Conservation (phyloP, 225 moss, liverwort and hornwort genomes). For the Pleurozium schreberi region DNA sequence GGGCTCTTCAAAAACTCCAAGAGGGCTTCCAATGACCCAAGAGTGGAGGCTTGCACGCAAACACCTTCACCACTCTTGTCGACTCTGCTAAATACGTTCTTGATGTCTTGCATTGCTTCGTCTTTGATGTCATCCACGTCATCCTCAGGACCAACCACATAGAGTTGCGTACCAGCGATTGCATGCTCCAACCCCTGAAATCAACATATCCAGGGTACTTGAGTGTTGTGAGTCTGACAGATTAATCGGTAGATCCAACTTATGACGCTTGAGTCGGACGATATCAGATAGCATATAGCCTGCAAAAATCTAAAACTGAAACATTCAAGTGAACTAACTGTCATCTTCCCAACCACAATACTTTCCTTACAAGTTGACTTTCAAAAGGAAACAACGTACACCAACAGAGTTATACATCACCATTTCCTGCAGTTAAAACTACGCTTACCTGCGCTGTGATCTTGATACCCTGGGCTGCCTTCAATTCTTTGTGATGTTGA, state of each 20-base stretch:
- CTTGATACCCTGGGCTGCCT: slow-evolving; percentile 98
- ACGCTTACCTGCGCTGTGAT: slow-evolving; percentile 75
- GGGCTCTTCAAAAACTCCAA: slow-evolving; percentile 96
- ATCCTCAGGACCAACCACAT: slow-evolving; percentile 96
- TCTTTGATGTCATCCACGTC: slow-evolving; percentile 94
- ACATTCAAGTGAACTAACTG: background rate
- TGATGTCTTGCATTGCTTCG: slow-evolving; percentile 98
- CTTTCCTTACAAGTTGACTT: background rate
- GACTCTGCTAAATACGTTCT: slow-evolving; percentile 88
- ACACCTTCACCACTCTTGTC: slow-evolving; percentile 99
- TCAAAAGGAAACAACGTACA: background rate
- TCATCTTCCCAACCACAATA: background rate
- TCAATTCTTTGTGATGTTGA: slow-evolving; percentile 93
- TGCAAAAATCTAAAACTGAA: background rate
- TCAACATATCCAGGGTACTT: background rate
- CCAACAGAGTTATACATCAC: background rate
- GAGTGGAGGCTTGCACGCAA: slow-evolving; percentile 97
- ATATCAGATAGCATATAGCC: background rate
- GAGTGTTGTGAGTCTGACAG: background rate
- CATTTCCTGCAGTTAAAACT: background rate
- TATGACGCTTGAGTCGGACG: background rate
- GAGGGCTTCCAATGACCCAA: slow-evolving; percentile 92
- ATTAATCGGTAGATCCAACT: background rate
- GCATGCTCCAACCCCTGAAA: slow-evolving; percentile 91
- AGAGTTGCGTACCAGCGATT: slow-evolving; percentile 90